Conservation (phyloP, 176 grass and related monocot genomes). For the Lolium perenne region DNA sequence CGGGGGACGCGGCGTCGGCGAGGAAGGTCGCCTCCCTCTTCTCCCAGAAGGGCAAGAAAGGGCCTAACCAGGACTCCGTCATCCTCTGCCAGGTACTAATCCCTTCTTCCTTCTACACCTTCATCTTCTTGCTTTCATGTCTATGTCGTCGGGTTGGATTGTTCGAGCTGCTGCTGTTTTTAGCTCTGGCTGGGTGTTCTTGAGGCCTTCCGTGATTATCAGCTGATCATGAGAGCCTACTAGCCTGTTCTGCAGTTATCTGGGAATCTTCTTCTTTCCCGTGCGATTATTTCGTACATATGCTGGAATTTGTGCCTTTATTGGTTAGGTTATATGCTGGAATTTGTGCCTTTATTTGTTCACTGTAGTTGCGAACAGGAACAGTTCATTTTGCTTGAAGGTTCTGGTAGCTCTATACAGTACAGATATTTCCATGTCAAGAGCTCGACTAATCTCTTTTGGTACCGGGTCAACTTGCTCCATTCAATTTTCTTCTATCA, state of each 20-base stretch:
- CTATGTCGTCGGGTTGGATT: too few species aligned
- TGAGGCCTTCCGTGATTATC: not conserved
- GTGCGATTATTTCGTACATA: not conserved
- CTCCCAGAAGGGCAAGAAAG: constrained; percentile 92
- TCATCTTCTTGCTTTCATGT: not conserved
- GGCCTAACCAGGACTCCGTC: constrained; percentile 90
- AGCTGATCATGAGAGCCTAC: not conserved
- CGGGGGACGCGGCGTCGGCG: not conserved
- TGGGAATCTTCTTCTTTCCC: not conserved
- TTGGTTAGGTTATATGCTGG: not conserved
- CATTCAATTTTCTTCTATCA: not conserved
- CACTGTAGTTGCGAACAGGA: not conserved
- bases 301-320: not conserved
- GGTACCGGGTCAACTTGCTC: not conserved
- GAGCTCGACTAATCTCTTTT: not conserved
- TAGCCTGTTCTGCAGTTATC: not conserved
- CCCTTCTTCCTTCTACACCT: not conserved
- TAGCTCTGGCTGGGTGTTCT: not conserved
- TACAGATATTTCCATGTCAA: constrained; percentile 41
- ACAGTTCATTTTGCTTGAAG: not conserved
- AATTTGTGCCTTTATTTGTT: not conserved
- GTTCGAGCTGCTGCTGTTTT: not conserved
- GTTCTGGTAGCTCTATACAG: constrained; percentile 11
- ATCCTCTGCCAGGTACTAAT: constrained; percentile 80
- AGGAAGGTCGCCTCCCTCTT: constrained; percentile 80